Evolutionary conservation across 345 rosid species (phyloP).

Genomic region (Iberis pinnata): DNA sequence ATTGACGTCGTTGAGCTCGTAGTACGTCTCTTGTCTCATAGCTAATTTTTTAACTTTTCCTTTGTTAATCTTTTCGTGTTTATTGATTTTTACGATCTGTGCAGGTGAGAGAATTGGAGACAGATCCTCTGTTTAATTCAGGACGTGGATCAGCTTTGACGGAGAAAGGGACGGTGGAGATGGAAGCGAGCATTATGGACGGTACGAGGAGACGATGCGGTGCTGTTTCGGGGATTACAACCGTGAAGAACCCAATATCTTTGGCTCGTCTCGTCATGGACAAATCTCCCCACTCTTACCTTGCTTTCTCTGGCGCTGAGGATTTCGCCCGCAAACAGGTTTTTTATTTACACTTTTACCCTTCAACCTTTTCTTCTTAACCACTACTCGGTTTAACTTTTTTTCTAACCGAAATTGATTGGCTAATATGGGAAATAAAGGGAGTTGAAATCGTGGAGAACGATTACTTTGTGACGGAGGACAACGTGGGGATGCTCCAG

Average conservation of each 20-base stretch:
- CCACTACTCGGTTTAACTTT: not conserved
- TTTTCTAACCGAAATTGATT: not conserved
- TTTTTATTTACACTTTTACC: slow-evolving; percentile 14
- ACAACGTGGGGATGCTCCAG: slow-evolving; percentile 81
- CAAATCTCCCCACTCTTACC: slow-evolving; percentile 89
- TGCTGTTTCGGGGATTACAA: slow-evolving; percentile 80
- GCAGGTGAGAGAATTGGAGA: slow-evolving; percentile 78
- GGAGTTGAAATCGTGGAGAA: slow-evolving; percentile 80
- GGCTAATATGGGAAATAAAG: slow-evolving; percentile 29
- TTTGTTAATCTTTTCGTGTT: not conserved
- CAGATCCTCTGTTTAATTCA: slow-evolving; percentile 88
- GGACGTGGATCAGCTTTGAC: slow-evolving; percentile 96
- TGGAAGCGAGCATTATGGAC: slow-evolving; percentile 99
- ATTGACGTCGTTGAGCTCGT: slow-evolving; percentile 94
- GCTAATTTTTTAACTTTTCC: no score
- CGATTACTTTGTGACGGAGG: slow-evolving; percentile 74
- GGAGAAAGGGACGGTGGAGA: slow-evolving; percentile 83
- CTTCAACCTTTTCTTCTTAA: slow-evolving; percentile 6
- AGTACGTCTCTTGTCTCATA: slow-evolving; percentile 31
- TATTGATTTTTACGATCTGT: not conserved
- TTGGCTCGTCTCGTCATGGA: slow-evolving; percentile 97
- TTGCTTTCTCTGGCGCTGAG: slow-evolving; percentile 87
- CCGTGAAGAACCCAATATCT: slow-evolving; percentile 82
- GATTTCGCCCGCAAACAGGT: slow-evolving; percentile 84
- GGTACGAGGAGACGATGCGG: slow-evolving; percentile 82